Conservation (phyloP, 1,284 basidiomycete genomes). For the Xanthoconium separans region DNA sequence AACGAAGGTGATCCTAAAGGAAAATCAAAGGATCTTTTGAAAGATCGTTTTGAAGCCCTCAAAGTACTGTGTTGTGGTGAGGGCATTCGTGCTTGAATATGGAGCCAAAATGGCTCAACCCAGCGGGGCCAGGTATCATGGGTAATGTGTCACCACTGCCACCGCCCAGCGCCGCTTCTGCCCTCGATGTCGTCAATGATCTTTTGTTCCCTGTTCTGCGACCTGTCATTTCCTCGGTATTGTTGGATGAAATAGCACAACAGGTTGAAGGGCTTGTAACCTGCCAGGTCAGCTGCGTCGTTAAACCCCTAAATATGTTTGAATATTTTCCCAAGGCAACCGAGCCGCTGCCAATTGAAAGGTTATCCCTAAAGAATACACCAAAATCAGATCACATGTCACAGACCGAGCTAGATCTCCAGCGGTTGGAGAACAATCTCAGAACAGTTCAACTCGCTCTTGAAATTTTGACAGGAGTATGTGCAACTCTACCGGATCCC, state of each 20-base stretch:
- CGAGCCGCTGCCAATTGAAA: conserved; percentile 52
- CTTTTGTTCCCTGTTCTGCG: conserved; percentile 73
- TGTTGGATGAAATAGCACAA: conserved; percentile 53
- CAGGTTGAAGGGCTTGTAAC: conserved; percentile 55
- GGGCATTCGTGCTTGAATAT: conserved; percentile 13
- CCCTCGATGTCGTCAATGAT: conserved; percentile 68
- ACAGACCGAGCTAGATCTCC: conserved; percentile 64
- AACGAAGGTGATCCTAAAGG: conserved; percentile 39
- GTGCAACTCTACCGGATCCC: conserved; percentile 83
- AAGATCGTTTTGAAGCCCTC: conserved; percentile 55
- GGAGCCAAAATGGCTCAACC: not conserved
- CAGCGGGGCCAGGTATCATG: conserved; percentile 56
- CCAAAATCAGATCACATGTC: conserved; percentile 76
- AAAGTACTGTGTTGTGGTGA: conserved; percentile 73
- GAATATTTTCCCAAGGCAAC: conserved; percentile 34
- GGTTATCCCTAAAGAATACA: conserved; percentile 54
- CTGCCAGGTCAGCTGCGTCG: conserved; percentile 44
- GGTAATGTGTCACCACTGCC: conserved; percentile 75
- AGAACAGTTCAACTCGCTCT: conserved; percentile 77
- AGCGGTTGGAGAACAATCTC: conserved; percentile 70
- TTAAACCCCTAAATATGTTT: not conserved
- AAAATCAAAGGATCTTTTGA: conserved; percentile 43
- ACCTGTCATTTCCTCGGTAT: conserved; percentile 64
- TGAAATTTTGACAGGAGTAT: conserved; percentile 84
- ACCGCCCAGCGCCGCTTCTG: conserved; percentile 58